Evolutionary conservation across 805 yeast species (phyloP).

Genomic region (Yamadazyma phyllophila): DNA sequence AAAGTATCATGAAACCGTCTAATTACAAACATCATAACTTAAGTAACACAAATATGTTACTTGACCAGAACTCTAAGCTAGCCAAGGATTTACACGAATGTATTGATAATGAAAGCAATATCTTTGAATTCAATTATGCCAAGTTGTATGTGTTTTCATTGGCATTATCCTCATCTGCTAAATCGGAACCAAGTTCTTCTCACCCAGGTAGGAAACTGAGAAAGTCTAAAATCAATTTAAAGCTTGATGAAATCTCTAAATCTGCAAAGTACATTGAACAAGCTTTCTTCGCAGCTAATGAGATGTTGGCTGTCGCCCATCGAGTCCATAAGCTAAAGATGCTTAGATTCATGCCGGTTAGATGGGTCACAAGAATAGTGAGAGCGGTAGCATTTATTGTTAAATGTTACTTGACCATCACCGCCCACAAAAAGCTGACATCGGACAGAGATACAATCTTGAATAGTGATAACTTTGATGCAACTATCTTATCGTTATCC

Average conservation of each 20-base stretch:
- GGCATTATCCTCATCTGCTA: constrained; percentile 54
- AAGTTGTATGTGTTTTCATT: constrained; percentile 80
- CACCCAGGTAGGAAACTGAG: constrained; percentile 13
- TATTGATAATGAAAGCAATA: constrained; percentile 66
- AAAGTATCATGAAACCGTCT: constrained; percentile 50
- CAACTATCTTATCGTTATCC: constrained; percentile 55
- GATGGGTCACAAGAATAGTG: constrained; percentile 85
- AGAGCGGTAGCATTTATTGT: constrained; percentile 88
- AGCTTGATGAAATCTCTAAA: constrained; percentile 66
- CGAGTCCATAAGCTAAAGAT: constrained; percentile 63
- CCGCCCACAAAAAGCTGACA: constrained; percentile 38
- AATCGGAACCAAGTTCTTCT: constrained; percentile 13
- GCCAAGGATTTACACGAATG: constrained; percentile 37
- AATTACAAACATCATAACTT: constrained; percentile 32
- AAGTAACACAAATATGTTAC: constrained; percentile 18
- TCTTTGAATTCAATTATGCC: constrained; percentile 82
- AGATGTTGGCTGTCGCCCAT: constrained; percentile 66
- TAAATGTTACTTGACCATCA: constrained; percentile 72
- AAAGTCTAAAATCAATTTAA: constrained; percentile 31
- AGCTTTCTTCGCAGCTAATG: constrained; percentile 83
- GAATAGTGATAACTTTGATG: constrained; percentile 33
- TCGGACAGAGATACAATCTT: constrained; percentile 13
- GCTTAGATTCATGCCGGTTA: constrained; percentile 80
- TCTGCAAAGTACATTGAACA: constrained; percentile 76
- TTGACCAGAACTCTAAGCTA: constrained; percentile 32